These are phyloP conservation scores for Hyaloscypha bicolor DNA, from an alignment of 495 filamentous ascomycete species.

Conservation along the genomic window DNA sequence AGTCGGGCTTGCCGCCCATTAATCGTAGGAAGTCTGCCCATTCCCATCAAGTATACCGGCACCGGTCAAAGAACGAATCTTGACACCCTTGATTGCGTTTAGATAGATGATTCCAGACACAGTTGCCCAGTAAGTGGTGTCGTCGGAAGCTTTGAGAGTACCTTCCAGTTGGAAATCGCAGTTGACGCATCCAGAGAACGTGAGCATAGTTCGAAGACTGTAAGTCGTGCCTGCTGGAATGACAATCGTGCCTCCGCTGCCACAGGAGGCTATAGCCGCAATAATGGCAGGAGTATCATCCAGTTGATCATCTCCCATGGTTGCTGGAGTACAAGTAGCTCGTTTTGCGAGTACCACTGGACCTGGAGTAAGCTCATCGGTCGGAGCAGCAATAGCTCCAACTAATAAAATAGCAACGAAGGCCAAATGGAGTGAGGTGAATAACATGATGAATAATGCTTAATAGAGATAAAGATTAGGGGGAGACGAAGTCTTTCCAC, in stretches of 20 bases:
- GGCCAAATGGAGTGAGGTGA: no score
- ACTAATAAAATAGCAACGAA: no score
- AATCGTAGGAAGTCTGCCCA: conserved; percentile 46
- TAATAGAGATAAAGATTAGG: no score
- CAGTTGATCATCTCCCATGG: conserved; percentile 30
- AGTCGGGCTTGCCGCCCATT: conserved; percentile 40
- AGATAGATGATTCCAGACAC: conserved; percentile 44
- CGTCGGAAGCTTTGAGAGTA: conserved; percentile 40
- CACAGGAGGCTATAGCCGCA: conserved; percentile 41
- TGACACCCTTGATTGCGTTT: conserved; percentile 38
- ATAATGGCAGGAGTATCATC: conserved; percentile 46
- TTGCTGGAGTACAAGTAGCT: conserved; percentile 41
- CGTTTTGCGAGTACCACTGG: conserved; percentile 23
- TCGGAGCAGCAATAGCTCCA: no score
- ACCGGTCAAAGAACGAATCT: conserved; percentile 43
- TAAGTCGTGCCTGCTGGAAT: conserved; percentile 46
- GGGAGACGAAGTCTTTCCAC: no score
- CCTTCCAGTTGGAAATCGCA: conserved; percentile 50
- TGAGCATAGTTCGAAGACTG: conserved; percentile 38
- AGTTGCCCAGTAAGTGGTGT: conserved; percentile 43
- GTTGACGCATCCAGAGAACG: conserved; percentile 40
- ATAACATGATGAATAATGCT: no score
- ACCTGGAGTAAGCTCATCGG: not conserved
- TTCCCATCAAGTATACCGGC: conserved; percentile 48
- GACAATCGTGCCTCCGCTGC: conserved; percentile 44